These are phyloP conservation scores for Gossypium gossypioides DNA, from an alignment of 441 rosid species.

Conservation along the genomic window DNA sequence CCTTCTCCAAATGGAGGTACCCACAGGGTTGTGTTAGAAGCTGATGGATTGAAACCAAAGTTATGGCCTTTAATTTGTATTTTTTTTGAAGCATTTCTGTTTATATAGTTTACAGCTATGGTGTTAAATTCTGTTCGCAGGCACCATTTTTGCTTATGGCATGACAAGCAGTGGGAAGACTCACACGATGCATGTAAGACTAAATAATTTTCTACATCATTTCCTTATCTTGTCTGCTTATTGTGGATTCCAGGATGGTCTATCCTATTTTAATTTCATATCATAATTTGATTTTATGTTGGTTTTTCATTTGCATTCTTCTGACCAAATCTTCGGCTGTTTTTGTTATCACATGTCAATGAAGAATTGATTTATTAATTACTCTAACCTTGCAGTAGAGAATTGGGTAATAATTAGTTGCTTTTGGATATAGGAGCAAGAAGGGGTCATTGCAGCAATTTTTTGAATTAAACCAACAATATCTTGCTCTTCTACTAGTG, in stretches of 20 bases:
- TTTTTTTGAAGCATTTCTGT: not conserved
- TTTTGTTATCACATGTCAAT: not conserved
- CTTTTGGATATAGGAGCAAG: not conserved
- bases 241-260: not conserved
- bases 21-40: not conserved
- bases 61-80: not conserved
- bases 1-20: not conserved
- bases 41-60: not conserved
- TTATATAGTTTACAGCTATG: not conserved
- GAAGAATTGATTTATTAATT: not conserved
- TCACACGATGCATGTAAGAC: slow-evolving; percentile 96
- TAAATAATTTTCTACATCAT: not conserved
- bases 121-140: slow-evolving; percentile 34
- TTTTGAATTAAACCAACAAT: not conserved
- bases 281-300: no score
- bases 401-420: not conserved
- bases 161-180: slow-evolving; percentile 99
- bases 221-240: not conserved
- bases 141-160: slow-evolving; percentile 97
- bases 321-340: not conserved
- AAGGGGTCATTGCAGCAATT: not conserved
- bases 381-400: not conserved
- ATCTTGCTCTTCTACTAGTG: not conserved
- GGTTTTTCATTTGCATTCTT: not conserved
- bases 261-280: not conserved